Evolutionary conservation across 2,329 filamentous ascomycete genomes (phyloP).

Genomic region (Cladophialophora immunda): DNA sequence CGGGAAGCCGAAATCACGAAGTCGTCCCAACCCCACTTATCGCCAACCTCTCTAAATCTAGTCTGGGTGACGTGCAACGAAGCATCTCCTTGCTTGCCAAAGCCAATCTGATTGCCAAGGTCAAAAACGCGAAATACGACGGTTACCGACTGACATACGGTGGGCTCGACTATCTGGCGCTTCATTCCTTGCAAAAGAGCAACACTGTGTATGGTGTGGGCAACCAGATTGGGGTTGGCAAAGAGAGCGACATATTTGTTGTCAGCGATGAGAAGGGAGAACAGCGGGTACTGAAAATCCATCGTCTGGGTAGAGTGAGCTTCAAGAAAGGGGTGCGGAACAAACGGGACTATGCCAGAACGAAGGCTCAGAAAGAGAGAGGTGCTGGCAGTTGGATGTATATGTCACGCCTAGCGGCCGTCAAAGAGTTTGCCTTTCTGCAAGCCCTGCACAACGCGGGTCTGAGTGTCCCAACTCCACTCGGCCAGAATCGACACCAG

Average conservation of each 20-base stretch:
- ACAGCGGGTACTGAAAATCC: slow-evolving; percentile 91
- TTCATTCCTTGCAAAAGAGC: slow-evolving; percentile 84
- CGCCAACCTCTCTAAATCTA: slow-evolving; percentile 79
- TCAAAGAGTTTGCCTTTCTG: slow-evolving; percentile 97
- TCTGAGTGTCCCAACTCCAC: slow-evolving; percentile 87
- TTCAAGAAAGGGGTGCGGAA: slow-evolving; percentile 90
- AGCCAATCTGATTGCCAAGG: slow-evolving; percentile 84
- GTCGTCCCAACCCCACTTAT: slow-evolving; percentile 92
- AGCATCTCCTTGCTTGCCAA: slow-evolving; percentile 93
- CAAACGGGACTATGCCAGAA: slow-evolving; percentile 93
- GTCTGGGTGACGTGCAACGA: slow-evolving; percentile 76
- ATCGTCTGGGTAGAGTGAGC: slow-evolving; percentile 92
- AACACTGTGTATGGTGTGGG: slow-evolving; percentile 90
- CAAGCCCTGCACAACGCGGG: slow-evolving; percentile 81
- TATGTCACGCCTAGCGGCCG: slow-evolving; percentile 87
- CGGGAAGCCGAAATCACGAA: slow-evolving; percentile 95
- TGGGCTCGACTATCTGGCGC: slow-evolving; percentile 94
- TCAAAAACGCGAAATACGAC: slow-evolving; percentile 97
- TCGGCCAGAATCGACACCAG: slow-evolving; percentile 91
- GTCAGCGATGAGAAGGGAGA: slow-evolving; percentile 80
- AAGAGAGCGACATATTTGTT: slow-evolving; percentile 96
- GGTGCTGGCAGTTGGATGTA: slow-evolving; percentile 95
- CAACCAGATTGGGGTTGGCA: slow-evolving; percentile 93
- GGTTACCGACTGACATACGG: slow-evolving; percentile 97
- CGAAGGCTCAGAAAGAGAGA: slow-evolving; percentile 50